Conservation (phyloP, 75 land plant genomes). For the Larix kaempferi region DNA sequence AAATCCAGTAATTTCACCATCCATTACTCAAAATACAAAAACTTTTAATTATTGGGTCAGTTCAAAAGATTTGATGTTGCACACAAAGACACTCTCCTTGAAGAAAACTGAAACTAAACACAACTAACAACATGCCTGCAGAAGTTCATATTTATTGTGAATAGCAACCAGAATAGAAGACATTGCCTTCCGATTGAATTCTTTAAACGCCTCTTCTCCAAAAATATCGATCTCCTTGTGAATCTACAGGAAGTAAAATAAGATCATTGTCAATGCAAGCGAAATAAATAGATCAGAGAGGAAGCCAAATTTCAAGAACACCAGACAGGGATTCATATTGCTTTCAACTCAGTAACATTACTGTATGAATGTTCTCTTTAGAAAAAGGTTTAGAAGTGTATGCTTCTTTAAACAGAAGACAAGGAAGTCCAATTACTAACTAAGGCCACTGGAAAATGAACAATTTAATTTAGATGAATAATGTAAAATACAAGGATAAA, state of each 20-base stretch:
- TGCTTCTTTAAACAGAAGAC: background rate
- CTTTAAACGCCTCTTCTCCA: constrained; percentile 43
- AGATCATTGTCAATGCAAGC: background rate
- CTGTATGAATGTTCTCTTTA: background rate
- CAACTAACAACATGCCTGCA: constrained; percentile 29
- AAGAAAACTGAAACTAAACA: background rate
- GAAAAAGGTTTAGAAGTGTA: background rate
- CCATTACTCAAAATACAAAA: background rate
- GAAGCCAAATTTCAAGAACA: background rate
- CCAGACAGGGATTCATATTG: background rate
- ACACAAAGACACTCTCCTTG: background rate
- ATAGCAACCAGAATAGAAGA: constrained; percentile 38
- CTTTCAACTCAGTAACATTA: background rate
- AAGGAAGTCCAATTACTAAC: background rate
- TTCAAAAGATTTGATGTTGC: background rate
- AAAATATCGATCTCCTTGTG: constrained; percentile 54
- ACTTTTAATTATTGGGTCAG: background rate
- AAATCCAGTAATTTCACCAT: background rate
- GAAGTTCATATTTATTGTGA: constrained; percentile 43
- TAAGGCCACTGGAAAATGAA: background rate
- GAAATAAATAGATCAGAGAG: constrained; percentile 4
- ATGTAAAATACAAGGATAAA: background rate
- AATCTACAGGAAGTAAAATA: constrained; percentile 38
- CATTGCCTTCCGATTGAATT: constrained; percentile 37
- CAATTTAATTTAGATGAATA: background rate